Conservation (phyloP, 768 basidiomycete species). For the Russula sp. region DNA sequence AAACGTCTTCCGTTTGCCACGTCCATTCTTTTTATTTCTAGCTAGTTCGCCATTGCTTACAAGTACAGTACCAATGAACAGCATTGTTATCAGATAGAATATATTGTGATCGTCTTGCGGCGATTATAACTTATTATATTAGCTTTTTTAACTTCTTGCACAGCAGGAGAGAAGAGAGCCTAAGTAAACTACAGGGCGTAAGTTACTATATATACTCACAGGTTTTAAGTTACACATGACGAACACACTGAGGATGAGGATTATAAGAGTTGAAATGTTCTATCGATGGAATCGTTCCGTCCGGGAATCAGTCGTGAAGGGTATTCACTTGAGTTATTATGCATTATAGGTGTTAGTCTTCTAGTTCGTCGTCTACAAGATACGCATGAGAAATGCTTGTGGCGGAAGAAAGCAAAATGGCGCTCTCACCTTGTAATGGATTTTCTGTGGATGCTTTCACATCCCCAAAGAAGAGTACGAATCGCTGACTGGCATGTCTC, state of each 20-base stretch:
- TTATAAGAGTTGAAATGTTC: background rate
- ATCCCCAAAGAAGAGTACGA: slow-evolving; percentile 17
- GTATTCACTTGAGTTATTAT: background rate
- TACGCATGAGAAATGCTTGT: background rate
- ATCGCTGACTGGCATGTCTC: background rate
- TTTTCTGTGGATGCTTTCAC: background rate
- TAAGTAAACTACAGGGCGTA: background rate
- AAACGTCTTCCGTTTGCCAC: background rate
- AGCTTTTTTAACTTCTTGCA: background rate
- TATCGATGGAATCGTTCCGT: background rate
- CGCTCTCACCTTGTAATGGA: background rate
- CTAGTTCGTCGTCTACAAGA: background rate
- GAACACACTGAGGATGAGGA: background rate
- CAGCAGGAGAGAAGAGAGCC: background rate
- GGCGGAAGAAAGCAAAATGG: background rate
- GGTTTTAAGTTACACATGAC: background rate
- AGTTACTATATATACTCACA: background rate
- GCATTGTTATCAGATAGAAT: too few species aligned
- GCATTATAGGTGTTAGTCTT: background rate
- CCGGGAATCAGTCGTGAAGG: background rate
- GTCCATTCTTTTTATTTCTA: too few species aligned
- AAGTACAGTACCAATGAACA: too few species aligned
- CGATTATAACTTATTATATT: background rate
- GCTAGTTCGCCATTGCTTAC: too few species aligned
- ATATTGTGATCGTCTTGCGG: background rate